Base-by-base conservation (phyloP, 2,329 filamentous ascomycete genomes). In the Xylaria sp. region DNA sequence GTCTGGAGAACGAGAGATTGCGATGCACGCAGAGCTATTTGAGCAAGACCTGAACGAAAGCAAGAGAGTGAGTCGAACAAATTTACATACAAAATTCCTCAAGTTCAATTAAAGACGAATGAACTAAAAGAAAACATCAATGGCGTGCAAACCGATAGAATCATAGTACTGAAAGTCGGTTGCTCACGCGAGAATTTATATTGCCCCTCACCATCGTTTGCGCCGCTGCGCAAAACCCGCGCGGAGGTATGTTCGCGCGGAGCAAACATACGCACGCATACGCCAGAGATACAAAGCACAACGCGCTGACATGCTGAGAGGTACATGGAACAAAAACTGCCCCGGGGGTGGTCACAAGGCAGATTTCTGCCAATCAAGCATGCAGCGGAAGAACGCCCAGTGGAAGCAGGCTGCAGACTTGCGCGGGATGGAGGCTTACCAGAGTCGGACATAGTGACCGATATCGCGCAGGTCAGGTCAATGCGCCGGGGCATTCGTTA, bases 191-290 rank as follows among this genome's bases (percentile, higher is more conserved):
- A 2, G 23, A 33, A 58, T 62, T 66, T 66, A 63, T 71, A 66
- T 33, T 67, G 63, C 64, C 68, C 70, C 69, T 72, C 68, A 62
- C 62, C 65, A 46, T 43, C 58, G 49, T 68, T 73, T 76, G 75
- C 75, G 75, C 75, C 28, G 66, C 41, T 46, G 75, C 75, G 75
- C 75, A 77, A 75, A 76, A 71, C 54, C 70, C 66, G 64, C 68
- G 73, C 72, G 73, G 73, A 72, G 70, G 63, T 64, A 65, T 66
- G 69, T 64, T 62, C 67, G 74, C 64, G 70, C 70, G 66, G 15
- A 73, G 70, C 66, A 64, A 49, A 60, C 41, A 49, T 33, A 36
- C 52, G 33, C 33, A 51, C 48, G 49, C 51, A 60, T 56, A 46
- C 36, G 36, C 61, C 68, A 7, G 28, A 43, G 54, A 56, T 36